Percentiles rank a stretch among this genome's conserved stretches.
Conservation (phyloP, 2,329 filamentous ascomycete species). For the Tolypocladium sp. region DNA sequence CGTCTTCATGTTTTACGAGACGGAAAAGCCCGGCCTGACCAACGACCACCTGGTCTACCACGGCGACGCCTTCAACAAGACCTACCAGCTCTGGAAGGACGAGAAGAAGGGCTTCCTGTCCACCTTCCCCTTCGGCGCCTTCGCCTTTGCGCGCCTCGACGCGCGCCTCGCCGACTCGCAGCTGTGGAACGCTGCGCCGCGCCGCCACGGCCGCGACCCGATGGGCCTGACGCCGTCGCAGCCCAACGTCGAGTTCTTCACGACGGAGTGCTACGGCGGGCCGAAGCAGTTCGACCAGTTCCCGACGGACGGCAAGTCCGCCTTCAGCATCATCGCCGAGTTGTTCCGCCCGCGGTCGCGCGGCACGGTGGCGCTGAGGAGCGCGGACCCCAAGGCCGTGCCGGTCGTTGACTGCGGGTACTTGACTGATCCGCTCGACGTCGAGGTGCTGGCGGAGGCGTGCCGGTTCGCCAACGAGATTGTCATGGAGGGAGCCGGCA, state of each 20-base stretch:
- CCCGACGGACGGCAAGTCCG: slow-evolving; percentile 41
- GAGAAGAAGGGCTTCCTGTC: slow-evolving; percentile 49
- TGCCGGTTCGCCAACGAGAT: slow-evolving; percentile 52
- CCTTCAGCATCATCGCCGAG: slow-evolving; percentile 49
- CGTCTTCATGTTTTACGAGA: slow-evolving; percentile 53
- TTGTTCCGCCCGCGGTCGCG: slow-evolving; percentile 49
- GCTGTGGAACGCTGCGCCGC: slow-evolving; percentile 42
- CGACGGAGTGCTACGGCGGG: slow-evolving; percentile 51
- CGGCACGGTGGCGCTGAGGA: slow-evolving; percentile 43
- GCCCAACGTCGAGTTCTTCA: slow-evolving; percentile 55
- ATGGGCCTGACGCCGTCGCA: slow-evolving; percentile 50
- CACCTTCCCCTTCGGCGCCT: slow-evolving; percentile 53
- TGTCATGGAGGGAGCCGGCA: slow-evolving; percentile 46
- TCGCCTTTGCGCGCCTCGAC: slow-evolving; percentile 53
- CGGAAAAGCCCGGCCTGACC: slow-evolving; percentile 39
- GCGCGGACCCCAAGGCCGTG: slow-evolving; percentile 36
- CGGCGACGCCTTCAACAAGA: slow-evolving; percentile 37
- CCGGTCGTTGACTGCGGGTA: slow-evolving; percentile 51
- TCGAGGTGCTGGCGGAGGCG: slow-evolving; percentile 49
- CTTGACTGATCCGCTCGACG: slow-evolving; percentile 45
- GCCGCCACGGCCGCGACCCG: slow-evolving; percentile 44
- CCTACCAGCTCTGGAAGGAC: slow-evolving; percentile 47
- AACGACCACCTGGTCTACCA: slow-evolving; percentile 47
- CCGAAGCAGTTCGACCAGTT: slow-evolving; percentile 47
- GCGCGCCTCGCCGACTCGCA: slow-evolving; percentile 44